Percentiles rank a stretch among this genome's conserved stretches.
Evolutionary conservation across 768 basidiomycete genomes (phyloP).

Genomic region (Termitomyces sp.): DNA sequence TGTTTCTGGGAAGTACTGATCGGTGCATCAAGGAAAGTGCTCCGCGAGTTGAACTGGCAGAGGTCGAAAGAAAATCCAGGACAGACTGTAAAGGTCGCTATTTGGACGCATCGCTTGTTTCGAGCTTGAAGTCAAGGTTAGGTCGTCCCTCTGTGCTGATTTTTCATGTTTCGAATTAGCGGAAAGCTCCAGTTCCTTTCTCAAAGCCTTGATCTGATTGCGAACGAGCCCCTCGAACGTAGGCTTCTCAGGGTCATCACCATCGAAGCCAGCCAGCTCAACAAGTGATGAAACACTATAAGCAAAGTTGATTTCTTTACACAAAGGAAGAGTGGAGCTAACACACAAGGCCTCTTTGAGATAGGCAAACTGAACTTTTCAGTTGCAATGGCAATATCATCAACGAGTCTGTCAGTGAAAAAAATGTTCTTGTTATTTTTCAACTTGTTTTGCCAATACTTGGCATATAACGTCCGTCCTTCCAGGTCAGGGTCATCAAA

Average conservation of each 20-base stretch:
- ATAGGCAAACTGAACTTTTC: slow-evolving; percentile 76
- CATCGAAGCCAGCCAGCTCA: slow-evolving; percentile 48
- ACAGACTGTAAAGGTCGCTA: slow-evolving; percentile 15
- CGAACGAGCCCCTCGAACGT: slow-evolving; percentile 49
- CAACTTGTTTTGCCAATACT: slow-evolving; percentile 82
- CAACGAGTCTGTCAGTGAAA: slow-evolving; percentile 63
- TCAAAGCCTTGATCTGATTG: slow-evolving; percentile 54
- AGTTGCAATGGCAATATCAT: slow-evolving; percentile 56
- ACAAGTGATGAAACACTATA: slow-evolving; percentile 71
- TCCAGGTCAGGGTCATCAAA: slow-evolving; percentile 68
- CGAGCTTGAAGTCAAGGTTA: background rate
- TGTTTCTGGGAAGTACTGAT: background rate
- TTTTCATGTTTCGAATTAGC: slow-evolving; percentile 2
- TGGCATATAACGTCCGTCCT: slow-evolving; percentile 62
- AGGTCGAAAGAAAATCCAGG: slow-evolving; percentile 4
- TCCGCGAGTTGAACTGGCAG: background rate
- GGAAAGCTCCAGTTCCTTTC: slow-evolving; percentile 59
- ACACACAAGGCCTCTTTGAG: slow-evolving; percentile 87
- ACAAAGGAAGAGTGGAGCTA: background rate
- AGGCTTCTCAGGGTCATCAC: slow-evolving; percentile 33
- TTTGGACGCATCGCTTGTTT: slow-evolving; percentile 1
- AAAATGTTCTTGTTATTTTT: slow-evolving; percentile 51
- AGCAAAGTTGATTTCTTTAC: background rate
- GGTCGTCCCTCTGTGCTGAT: background rate
- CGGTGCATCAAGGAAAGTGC: slow-evolving; percentile 5